These are phyloP conservation scores for Xylaria sp. DNA, from an alignment of 2,329 filamentous ascomycete genomes.

Conservation along the genomic window DNA sequence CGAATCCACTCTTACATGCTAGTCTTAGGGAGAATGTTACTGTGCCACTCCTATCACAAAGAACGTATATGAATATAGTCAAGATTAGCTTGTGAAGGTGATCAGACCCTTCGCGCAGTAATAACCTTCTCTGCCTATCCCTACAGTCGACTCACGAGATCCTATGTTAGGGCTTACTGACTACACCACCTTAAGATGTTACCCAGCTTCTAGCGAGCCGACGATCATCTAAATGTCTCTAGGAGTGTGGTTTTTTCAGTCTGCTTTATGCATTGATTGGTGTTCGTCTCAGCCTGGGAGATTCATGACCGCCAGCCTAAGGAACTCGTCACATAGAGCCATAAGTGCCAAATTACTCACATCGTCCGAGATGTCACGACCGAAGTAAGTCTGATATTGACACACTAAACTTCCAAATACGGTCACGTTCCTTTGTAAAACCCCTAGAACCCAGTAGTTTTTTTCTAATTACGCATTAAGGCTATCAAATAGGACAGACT, in stretches of 20 bases:
- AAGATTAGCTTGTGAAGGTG: neutral
- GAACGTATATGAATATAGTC: neutral
- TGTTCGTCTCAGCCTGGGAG: neutral
- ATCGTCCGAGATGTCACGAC: neutral
- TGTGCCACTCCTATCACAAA: neutral
- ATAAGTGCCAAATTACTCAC: neutral
- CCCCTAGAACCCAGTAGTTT: neutral
- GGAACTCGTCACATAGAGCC: neutral
- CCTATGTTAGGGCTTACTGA: neutral
- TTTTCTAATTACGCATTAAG: neutral
- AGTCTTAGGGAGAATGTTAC: neutral
- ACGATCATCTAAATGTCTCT: neutral
- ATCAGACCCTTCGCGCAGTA: neutral
- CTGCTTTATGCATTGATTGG: neutral
- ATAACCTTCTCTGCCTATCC: neutral
- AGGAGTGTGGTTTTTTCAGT: neutral
- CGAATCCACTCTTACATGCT: neutral
- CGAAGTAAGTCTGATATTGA: neutral
- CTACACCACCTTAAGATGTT: neutral
- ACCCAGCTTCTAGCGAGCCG: neutral
- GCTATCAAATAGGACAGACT: neutral
- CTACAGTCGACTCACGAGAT: neutral
- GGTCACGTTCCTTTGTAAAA: neutral
- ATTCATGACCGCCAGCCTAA: neutral
- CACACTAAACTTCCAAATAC: neutral